These are phyloP conservation scores for Scedosporium aurantiacum DNA, from an alignment of 2,329 filamentous ascomycete species.

Conservation along the genomic window DNA sequence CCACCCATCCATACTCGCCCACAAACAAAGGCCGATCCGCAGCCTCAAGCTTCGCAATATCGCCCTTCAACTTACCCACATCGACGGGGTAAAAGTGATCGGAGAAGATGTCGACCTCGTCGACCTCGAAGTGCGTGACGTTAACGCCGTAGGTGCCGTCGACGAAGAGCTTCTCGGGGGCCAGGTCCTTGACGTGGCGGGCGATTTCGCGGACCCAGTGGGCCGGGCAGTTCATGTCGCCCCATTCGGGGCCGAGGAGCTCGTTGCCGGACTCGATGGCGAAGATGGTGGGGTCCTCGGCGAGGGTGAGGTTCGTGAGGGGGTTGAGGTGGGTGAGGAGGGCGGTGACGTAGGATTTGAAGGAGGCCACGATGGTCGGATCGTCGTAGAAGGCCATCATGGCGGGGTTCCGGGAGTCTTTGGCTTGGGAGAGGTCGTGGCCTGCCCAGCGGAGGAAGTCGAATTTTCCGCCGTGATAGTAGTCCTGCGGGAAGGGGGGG, in stretches of 20 bases:
- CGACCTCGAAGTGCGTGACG: constrained; percentile 26
- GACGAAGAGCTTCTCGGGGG: constrained; percentile 31
- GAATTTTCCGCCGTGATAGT: constrained; percentile 40
- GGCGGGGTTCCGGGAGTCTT: constrained; percentile 23
- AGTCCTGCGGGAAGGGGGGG: constrained; percentile 20
- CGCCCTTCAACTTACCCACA: constrained; percentile 22
- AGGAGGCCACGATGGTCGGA: constrained; percentile 26
- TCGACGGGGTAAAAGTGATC: constrained; percentile 36
- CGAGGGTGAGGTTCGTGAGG: constrained; percentile 33
- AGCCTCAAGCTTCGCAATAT: constrained; percentile 3
- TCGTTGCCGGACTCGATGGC: constrained; percentile 39
- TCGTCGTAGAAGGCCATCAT: constrained; percentile 37
- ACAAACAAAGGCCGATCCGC: constrained; percentile 25
- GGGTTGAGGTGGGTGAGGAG: constrained; percentile 34
- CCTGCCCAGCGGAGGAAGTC: constrained; percentile 34
- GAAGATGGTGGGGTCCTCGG: constrained; percentile 37
- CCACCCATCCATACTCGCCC: constrained; percentile 36
- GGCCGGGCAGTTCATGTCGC: constrained; percentile 30
- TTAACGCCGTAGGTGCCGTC: constrained; percentile 39
- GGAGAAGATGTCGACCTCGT: constrained; percentile 33
- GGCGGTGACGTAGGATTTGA: constrained; percentile 33
- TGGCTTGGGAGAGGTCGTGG: constrained; percentile 14
- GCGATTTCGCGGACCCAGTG: constrained; percentile 31
- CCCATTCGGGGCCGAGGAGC: constrained; percentile 29
- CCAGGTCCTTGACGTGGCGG: constrained; percentile 28